These are phyloP conservation scores for Talaromyces sp. DNA, from an alignment of 2,329 filamentous ascomycete genomes.

Conservation along the genomic window DNA sequence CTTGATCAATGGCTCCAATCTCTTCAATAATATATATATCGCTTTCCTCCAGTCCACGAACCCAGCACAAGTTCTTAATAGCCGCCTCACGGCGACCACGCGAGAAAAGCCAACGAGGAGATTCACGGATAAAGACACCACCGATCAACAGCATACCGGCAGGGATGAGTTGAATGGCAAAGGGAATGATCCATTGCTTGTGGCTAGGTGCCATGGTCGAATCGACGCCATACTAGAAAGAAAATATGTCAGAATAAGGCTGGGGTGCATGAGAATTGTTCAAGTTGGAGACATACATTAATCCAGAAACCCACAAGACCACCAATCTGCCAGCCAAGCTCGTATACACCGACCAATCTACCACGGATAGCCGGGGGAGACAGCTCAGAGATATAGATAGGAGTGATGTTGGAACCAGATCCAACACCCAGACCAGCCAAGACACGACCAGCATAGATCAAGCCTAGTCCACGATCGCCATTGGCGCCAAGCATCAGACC, in stretches of 20 bases:
- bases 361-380: conserved; percentile 58
- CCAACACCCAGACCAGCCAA: conserved; percentile 58
- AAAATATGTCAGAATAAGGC: background rate
- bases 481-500: conserved; percentile 72
- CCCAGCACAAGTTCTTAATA: conserved; percentile 54
- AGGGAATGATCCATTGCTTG: conserved; percentile 38
- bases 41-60: conserved; percentile 41
- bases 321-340: conserved; percentile 55
- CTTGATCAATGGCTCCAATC: conserved; percentile 68
- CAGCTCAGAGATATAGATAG: conserved; percentile 61
- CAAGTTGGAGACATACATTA: conserved; percentile 32
- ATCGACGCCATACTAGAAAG: conserved; percentile 54
- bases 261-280: background rate
- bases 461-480: conserved; percentile 61
- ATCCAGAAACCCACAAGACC: conserved; percentile 52
- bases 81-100: conserved; percentile 70
- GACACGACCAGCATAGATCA: conserved; percentile 57
- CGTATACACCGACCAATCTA: conserved; percentile 56
- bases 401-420: conserved; percentile 57
- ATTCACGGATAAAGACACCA: conserved; percentile 64
- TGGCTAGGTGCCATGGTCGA: conserved; percentile 29
- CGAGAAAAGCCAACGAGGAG: conserved; percentile 68
- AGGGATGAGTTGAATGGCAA: conserved; percentile 37
- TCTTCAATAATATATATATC: conserved; percentile 72
- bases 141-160: conserved; percentile 49